phyloP scores from a whole-genome alignment of 2,329 filamentous ascomycete genomes.

The Akanthomyces lecanii region DNA sequence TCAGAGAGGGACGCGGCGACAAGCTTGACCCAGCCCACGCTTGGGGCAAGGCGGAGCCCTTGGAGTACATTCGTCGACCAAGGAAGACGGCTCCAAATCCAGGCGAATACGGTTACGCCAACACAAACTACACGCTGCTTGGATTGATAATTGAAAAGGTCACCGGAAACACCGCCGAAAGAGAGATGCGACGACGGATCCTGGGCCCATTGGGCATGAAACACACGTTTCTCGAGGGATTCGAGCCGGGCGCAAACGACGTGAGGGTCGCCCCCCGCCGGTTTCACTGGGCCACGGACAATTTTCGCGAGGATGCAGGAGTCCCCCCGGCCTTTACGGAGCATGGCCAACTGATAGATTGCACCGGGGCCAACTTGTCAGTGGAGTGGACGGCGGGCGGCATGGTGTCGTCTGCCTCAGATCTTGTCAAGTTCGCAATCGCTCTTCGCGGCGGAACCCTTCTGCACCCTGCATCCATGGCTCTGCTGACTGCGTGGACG shows the following conservation, averaged over 20 bases:
- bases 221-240: slow-evolving; percentile 17
- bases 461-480: slow-evolving; percentile 14
- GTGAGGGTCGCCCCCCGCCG: background rate
- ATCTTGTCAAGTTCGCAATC: slow-evolving; percentile 17
- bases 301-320: slow-evolving; percentile 15
- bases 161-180: slow-evolving; percentile 15
- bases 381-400: slow-evolving; percentile 19
- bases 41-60: slow-evolving; percentile 19
- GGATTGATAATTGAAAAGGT: slow-evolving; percentile 18
- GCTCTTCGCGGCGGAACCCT: slow-evolving; percentile 18
- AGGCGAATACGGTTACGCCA: slow-evolving; percentile 18
- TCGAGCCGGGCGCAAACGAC: slow-evolving; percentile 4
- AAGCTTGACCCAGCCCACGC: slow-evolving; percentile 14
- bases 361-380: slow-evolving; percentile 19
- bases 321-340: slow-evolving; percentile 13
- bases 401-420: slow-evolving; percentile 17
- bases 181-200: slow-evolving; percentile 16
- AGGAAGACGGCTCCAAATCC: slow-evolving; percentile 16
- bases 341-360: slow-evolving; percentile 16
- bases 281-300: slow-evolving; percentile 18
- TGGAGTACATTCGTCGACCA: slow-evolving; percentile 19
- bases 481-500: slow-evolving; percentile 16
- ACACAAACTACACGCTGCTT: slow-evolving; percentile 20
- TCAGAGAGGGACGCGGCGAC: slow-evolving; percentile 17
- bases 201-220: slow-evolving; percentile 15